These are phyloP conservation scores for Suillus subluteus DNA, from an alignment of 768 basidiomycete genomes.

Conservation along the genomic window DNA sequence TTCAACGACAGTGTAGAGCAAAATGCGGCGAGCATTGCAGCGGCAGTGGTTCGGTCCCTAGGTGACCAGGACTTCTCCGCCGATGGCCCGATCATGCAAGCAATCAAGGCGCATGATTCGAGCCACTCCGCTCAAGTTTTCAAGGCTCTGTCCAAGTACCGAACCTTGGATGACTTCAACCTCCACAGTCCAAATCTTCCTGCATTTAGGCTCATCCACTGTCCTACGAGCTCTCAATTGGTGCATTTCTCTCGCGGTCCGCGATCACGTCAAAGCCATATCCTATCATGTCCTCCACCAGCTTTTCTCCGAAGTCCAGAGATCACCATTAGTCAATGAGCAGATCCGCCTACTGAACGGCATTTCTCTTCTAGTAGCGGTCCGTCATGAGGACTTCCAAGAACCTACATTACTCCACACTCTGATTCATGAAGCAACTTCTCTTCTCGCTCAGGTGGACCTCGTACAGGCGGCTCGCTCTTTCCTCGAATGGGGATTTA, in stretches of 20 bases:
- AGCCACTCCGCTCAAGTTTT: conserved; percentile 50
- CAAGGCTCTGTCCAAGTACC: conserved; percentile 53
- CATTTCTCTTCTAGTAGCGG: conserved; percentile 74
- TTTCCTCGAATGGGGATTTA: conserved; percentile 78
- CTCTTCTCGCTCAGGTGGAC: conserved; percentile 69
- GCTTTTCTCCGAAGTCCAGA: conserved; percentile 68
- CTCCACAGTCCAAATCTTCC: conserved; percentile 73
- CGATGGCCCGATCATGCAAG: conserved; percentile 50
- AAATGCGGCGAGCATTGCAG: conserved; percentile 59
- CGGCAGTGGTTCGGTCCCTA: conserved; percentile 62
- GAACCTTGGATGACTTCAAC: conserved; percentile 48
- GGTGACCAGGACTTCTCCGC: conserved; percentile 67
- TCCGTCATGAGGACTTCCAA: conserved; percentile 55
- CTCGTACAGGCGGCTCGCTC: conserved; percentile 72
- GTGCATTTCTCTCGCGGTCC: conserved; percentile 49
- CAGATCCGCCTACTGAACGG: conserved; percentile 76
- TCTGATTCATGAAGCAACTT: conserved; percentile 67
- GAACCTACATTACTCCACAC: conserved; percentile 66
- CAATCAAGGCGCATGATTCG: conserved; percentile 42
- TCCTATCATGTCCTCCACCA: conserved; percentile 80
- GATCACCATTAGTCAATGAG: conserved; percentile 79
- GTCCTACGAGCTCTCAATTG: conserved; percentile 63
- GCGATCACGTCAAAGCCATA: conserved; percentile 53
- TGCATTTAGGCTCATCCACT: conserved; percentile 47
- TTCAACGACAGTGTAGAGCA: conserved; percentile 42